Base-by-base conservation (phyloP, 2,329 filamentous ascomycete species). In the Pseudogymnoascus verrucosus region DNA sequence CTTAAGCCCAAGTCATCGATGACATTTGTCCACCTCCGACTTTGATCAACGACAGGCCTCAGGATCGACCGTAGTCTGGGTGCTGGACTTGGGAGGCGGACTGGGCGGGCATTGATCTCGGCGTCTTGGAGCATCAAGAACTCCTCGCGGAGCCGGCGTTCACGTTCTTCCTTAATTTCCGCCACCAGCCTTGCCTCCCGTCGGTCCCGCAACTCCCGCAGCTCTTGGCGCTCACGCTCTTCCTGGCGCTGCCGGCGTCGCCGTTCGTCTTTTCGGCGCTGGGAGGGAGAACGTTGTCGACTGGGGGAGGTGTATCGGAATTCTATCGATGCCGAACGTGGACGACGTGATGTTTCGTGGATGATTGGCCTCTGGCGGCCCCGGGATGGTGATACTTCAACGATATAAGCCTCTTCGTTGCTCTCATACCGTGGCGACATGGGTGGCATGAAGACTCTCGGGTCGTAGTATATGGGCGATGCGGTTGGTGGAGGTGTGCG, bases 91-190 rank as follows among this genome's bases (percentile, higher is more conserved):
- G 51, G 51, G 8, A 40, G 6, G 12, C 59, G 59, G 1, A 64
- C 67, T 21, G 72, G 70, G 21, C 72, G 62, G 5, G 67, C 66
- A 28, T 65, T 62, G 37, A 74, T 74, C 8, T 69, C 71, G 11
- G 70, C 70, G 57, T 74, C 68, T 10, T 71, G 69, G n/a, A 42
- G 64, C 12, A 64, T 59, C 28, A 72, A 70, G 8, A 63, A 63
- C 42, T 67, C 67, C 23, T 62, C 67, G 26, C 65, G 65, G 11
- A 66, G 65, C 31, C 62, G 61, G 11, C 59, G 34, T 31, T 39
- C 59, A 26, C 39, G 59, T 5, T 39, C 36, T 26, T 61, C 59
- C n/a, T 37, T 26, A 5, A 61, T 61, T 21, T 65, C 64, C 1
- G 65, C 65, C 26, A 68, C 67, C 4, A 65, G 28, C 8, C 61